Percentiles rank a stretch among this genome's conserved stretches.
Conservation (phyloP, 2,329 filamentous ascomycete genomes). For the Colletotrichum shisoi region DNA sequence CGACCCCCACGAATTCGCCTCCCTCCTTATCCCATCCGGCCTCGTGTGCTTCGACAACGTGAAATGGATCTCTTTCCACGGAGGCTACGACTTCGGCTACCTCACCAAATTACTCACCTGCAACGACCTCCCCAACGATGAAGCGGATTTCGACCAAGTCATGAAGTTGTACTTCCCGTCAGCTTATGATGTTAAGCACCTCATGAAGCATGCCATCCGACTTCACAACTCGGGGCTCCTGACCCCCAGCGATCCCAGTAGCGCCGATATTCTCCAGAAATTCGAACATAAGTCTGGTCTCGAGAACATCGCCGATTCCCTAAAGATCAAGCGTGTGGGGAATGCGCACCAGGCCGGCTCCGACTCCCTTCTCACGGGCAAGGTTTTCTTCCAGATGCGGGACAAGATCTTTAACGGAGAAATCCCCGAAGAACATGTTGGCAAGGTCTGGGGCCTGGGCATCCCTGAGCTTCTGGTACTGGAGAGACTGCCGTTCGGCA, state of each 20-base stretch:
- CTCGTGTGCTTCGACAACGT: slow-evolving; percentile 87
- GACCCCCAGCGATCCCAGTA: slow-evolving; percentile 69
- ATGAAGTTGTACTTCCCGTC: slow-evolving; percentile 94
- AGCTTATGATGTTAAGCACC: slow-evolving; percentile 94
- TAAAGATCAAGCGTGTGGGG: slow-evolving; percentile 88
- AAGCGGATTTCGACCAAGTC: slow-evolving; percentile 85
- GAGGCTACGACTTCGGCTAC: slow-evolving; percentile 97
- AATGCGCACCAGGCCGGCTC: slow-evolving; percentile 91
- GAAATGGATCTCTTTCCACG: slow-evolving; percentile 97
- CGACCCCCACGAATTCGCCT: slow-evolving; percentile 86
- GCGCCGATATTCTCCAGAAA: slow-evolving; percentile 78
- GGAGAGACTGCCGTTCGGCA: slow-evolving; percentile 47
- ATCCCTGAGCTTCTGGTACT: slow-evolving; percentile 67
- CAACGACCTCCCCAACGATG: slow-evolving; percentile 83
- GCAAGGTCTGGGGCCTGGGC: slow-evolving; percentile 93
- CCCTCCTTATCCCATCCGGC: slow-evolving; percentile 89
- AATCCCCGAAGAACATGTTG: slow-evolving; percentile 81
- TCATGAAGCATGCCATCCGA: slow-evolving; percentile 87
- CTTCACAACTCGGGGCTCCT: slow-evolving; percentile 70
- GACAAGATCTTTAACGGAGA: slow-evolving; percentile 85
- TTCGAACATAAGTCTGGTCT: slow-evolving; percentile 91
- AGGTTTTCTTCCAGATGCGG: slow-evolving; percentile 92
- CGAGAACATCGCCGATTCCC: slow-evolving; percentile 90
- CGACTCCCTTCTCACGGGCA: slow-evolving; percentile 90
- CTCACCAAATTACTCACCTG: slow-evolving; percentile 92